Conservation (phyloP, 768 basidiomycete genomes). For the Hygrocybe punicea region DNA sequence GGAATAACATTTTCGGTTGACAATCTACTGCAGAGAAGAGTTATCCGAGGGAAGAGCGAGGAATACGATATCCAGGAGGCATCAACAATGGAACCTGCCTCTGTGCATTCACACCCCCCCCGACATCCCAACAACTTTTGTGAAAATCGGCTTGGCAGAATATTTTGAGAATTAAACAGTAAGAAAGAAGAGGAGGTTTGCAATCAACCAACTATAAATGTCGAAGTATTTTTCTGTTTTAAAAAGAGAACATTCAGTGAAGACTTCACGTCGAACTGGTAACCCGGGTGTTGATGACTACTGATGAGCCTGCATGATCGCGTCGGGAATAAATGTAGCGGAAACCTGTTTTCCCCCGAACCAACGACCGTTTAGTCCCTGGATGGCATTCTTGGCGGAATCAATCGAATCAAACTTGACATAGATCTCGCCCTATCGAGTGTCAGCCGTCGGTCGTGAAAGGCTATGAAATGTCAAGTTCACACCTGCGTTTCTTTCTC, state of each 20-base stretch:
- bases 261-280: slow-evolving; percentile 26
- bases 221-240: slow-evolving; percentile 1
- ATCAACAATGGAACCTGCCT: slow-evolving; percentile 6
- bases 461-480: not conserved
- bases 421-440: slow-evolving; percentile 87
- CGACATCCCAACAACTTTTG: slow-evolving; percentile 20
- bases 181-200: slow-evolving; percentile 1
- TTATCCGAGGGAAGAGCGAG: slow-evolving; percentile 1
- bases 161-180: slow-evolving; percentile 4
- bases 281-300: slow-evolving; percentile 39
- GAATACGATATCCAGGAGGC: slow-evolving; percentile 4
- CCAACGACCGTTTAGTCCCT: slow-evolving; percentile 94
- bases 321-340: slow-evolving; percentile 87
- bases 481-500: slow-evolving; percentile 88
- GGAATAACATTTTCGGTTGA: slow-evolving; percentile 7
- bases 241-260: slow-evolving; percentile 27
- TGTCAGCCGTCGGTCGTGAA: slow-evolving; percentile 4
- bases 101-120: not conserved
- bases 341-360: slow-evolving; percentile 90
- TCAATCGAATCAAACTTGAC: slow-evolving; percentile 84
- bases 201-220: slow-evolving; percentile 6
- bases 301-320: slow-evolving; percentile 90
- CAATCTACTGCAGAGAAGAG: slow-evolving; percentile 38
- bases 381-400: slow-evolving; percentile 75
- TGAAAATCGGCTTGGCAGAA: slow-evolving; percentile 9